Evolutionary conservation across 495 filamentous ascomycete species (phyloP).

Genomic region (Tuber calosporum): DNA sequence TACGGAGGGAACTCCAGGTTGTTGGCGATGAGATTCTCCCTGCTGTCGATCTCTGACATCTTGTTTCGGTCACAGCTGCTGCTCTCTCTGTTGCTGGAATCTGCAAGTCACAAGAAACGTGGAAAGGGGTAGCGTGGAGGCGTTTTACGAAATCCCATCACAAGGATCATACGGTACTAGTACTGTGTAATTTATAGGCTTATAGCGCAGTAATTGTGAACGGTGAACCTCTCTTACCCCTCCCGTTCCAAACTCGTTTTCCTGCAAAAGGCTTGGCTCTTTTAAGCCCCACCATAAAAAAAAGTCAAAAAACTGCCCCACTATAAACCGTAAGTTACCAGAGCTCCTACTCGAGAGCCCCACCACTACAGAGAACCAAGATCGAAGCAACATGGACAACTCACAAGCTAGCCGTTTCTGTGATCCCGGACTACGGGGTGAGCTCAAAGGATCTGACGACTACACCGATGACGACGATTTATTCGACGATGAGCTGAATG

Average conservation of each 20-base stretch:
- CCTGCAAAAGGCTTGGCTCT: not conserved
- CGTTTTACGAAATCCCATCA: too few species aligned
- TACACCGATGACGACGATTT: slow-evolving; percentile 51
- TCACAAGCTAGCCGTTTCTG: slow-evolving; percentile 39
- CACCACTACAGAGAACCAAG: not conserved
- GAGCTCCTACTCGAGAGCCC: not conserved
- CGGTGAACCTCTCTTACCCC: too few species aligned
- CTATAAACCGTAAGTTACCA: not conserved
- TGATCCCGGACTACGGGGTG: slow-evolving; percentile 39
- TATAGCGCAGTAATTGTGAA: too few species aligned
- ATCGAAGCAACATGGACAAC: not conserved
- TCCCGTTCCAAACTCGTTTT: not conserved
- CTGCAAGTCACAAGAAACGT: not conserved
- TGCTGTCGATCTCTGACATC: not conserved
- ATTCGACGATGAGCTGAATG: slow-evolving; percentile 50
- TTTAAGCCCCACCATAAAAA: not conserved
- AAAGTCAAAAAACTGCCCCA: not conserved
- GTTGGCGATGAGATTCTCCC: not conserved
- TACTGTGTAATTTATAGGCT: too few species aligned
- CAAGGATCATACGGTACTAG: too few species aligned
- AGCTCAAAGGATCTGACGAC: slow-evolving; percentile 49
- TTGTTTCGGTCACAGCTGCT: not conserved
- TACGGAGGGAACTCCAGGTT: not conserved
- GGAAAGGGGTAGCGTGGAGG: too few species aligned
- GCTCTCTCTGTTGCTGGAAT: not conserved